These are phyloP conservation scores for Lactarius evosmus DNA, from an alignment of 768 basidiomycete species.

Conservation along the genomic window DNA sequence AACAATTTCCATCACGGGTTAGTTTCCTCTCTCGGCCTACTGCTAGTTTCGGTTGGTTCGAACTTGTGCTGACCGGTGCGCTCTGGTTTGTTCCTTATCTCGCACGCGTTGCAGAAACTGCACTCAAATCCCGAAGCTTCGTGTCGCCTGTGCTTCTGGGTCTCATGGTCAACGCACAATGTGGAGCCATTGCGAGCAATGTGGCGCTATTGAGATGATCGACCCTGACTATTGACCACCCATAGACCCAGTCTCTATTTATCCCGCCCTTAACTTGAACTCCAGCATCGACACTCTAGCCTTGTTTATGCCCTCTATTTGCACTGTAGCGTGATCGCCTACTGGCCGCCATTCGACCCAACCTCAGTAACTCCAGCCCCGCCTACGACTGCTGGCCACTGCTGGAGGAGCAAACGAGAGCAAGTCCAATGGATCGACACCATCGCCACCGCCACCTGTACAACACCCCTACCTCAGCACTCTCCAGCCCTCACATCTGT, in stretches of 20 bases:
- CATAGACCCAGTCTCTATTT: constrained; percentile 6
- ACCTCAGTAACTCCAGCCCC: constrained; percentile 13
- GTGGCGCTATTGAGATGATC: constrained; percentile 87
- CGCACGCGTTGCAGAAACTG: constrained; percentile 48
- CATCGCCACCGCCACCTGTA: constrained; percentile 9
- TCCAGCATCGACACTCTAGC: constrained; percentile 22
- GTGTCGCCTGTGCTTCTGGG: constrained; percentile 71
- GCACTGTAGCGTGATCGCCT: constrained; percentile 18
- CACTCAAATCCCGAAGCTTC: constrained; percentile 79
- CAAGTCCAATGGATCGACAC: constrained; percentile 17
- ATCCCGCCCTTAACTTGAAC: constrained; percentile 3
- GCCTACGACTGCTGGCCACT: background rate
- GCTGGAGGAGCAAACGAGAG: background rate
- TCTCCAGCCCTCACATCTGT: background rate
- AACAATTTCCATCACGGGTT: constrained; percentile 71
- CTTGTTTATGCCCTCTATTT: constrained; percentile 36
- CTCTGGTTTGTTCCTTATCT: background rate
- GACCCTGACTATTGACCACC: constrained; percentile 52
- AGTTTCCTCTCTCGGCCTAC: constrained; percentile 29
- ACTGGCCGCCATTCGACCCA: constrained; percentile 10
- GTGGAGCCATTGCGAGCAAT: constrained; percentile 88
- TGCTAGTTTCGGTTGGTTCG: background rate
- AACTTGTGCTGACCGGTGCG: constrained; percentile 23
- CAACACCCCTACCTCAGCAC: constrained; percentile 3
- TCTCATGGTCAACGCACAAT: constrained; percentile 70